Conservation (phyloP, 2,329 filamentous ascomycete species). For the Penicillium hesseltinei region DNA sequence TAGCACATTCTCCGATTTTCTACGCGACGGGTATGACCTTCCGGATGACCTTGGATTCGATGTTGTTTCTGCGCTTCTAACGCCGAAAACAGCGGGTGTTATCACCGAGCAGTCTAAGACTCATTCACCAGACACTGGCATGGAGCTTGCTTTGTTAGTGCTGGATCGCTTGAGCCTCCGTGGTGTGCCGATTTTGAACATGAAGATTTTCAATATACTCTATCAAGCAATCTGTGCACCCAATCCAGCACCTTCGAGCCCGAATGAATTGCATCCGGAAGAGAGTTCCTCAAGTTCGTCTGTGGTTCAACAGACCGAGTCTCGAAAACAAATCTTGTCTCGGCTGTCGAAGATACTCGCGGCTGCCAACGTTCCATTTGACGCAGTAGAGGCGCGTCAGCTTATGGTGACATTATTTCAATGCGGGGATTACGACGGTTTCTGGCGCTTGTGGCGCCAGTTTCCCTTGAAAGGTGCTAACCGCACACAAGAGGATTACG, state of each 20-base stretch:
- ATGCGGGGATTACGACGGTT: constrained; percentile 53
- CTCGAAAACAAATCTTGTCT: constrained; percentile 18
- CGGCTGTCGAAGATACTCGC: constrained; percentile 32
- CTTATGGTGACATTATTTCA: constrained; percentile 38
- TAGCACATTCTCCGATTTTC: constrained; percentile 35
- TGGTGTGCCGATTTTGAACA: constrained; percentile 42
- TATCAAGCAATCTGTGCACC: constrained; percentile 41
- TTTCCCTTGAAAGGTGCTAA: constrained; percentile 51
- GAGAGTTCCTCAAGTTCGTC: constrained; percentile 2
- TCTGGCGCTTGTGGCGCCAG: constrained; percentile 62
- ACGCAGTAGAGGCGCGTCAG: constrained; percentile 27
- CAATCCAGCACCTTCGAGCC: constrained; percentile 18
- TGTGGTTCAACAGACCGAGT: constrained; percentile 7
- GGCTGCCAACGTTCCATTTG: constrained; percentile 30
- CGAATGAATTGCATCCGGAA: constrained; percentile 38
- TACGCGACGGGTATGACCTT: constrained; percentile 36
- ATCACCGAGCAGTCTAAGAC: constrained; percentile 6
- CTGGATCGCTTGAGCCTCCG: constrained; percentile 44
- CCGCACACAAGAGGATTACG: constrained; percentile 57
- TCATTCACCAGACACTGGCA: constrained; percentile 25
- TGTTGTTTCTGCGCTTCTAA: constrained; percentile 40
- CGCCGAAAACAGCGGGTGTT: constrained; percentile 16
- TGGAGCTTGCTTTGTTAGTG: constrained; percentile 41
- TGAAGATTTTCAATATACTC: constrained; percentile 50
- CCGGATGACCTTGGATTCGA: constrained; percentile 34